A percentile compares a stretch with the other conserved stretches of the same genome.
phyloP scores from a whole-genome alignment of 176 grass and related monocot species.

The Lolium rigidum region DNA sequence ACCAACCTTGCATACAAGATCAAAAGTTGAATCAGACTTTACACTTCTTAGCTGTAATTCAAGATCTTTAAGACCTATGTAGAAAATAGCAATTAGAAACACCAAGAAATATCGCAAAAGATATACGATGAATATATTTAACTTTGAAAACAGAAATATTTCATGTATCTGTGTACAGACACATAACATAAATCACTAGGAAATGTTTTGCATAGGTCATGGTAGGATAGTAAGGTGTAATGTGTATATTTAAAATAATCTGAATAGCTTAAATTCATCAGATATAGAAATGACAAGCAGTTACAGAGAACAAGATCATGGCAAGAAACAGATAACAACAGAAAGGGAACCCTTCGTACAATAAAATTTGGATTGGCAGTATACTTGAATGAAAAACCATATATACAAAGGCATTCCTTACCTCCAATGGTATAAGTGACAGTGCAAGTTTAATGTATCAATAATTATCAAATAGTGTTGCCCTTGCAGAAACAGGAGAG shows the following conservation, averaged over 20 bases:
- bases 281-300: background rate
- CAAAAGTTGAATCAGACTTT: conserved; percentile 59
- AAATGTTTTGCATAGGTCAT: background rate
- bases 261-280: no score
- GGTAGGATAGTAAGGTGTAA: background rate
- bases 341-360: background rate
- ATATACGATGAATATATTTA: conserved; percentile 19
- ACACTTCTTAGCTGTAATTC: conserved; percentile 60
- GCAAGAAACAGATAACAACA: conserved; percentile 13
- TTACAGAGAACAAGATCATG: conserved; percentile 10
- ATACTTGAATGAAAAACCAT: conserved; percentile 5
- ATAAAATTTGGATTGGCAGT: background rate
- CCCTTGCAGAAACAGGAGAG: background rate
- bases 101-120: conserved; percentile 18
- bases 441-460: background rate
- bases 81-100: conserved; percentile 43
- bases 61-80: conserved; percentile 60
- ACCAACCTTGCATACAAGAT: conserved; percentile 88
- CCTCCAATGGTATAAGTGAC: background rate
- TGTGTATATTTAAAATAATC: background rate
- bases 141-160: conserved; percentile 26
- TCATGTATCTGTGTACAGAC: conserved; percentile 22
- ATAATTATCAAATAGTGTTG: conserved; percentile 1
- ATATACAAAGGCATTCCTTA: background rate
- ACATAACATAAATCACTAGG: conserved; percentile 3